Evolutionary conservation across 2,329 filamentous ascomycete species (phyloP).

Genomic region (Fusarium veterinarium): DNA sequence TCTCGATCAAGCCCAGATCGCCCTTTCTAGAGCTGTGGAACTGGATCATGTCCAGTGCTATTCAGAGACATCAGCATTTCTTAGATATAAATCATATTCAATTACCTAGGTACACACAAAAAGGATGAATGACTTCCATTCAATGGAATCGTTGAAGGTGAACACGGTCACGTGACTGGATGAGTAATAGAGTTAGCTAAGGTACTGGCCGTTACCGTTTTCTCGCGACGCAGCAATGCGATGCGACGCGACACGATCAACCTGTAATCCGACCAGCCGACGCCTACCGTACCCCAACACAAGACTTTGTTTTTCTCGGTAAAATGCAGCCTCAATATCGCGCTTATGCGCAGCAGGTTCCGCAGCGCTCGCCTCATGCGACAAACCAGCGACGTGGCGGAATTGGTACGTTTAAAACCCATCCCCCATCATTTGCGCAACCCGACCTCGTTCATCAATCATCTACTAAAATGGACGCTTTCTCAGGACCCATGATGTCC

Average conservation of each 20-base stretch:
- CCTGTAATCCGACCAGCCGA: constrained; percentile 24
- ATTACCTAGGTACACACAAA: not conserved
- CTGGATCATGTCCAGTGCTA: not conserved
- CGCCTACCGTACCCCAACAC: constrained; percentile 18
- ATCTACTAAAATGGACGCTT: constrained; percentile 20
- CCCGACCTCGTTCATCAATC: not conserved
- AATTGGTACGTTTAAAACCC: constrained; percentile 57
- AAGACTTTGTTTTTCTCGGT: constrained; percentile 6
- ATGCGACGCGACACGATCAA: constrained; percentile 46
- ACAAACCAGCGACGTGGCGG: constrained; percentile 63
- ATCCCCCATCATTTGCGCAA: not conserved
- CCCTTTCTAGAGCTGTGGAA: not conserved
- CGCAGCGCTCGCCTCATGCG: constrained; percentile 62
- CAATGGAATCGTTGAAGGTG: not conserved
- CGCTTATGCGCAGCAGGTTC: constrained; percentile 61
- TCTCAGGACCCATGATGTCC: constrained; percentile 65
- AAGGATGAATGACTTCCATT: not conserved
- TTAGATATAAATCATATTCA: not conserved
- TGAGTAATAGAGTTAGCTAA: not conserved
- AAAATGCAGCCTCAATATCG: constrained; percentile 66
- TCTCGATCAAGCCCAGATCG: not conserved
- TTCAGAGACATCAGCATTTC: constrained; percentile 10
- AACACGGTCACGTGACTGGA: constrained; percentile 36
- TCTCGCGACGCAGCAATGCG: constrained; percentile 25
- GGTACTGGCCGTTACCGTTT: constrained; percentile 22